Evolutionary conservation across 2,329 filamentous ascomycete species (phyloP), one percentile per base, ranked within the genome.

Genomic region (Penicillium sp.): DNA sequence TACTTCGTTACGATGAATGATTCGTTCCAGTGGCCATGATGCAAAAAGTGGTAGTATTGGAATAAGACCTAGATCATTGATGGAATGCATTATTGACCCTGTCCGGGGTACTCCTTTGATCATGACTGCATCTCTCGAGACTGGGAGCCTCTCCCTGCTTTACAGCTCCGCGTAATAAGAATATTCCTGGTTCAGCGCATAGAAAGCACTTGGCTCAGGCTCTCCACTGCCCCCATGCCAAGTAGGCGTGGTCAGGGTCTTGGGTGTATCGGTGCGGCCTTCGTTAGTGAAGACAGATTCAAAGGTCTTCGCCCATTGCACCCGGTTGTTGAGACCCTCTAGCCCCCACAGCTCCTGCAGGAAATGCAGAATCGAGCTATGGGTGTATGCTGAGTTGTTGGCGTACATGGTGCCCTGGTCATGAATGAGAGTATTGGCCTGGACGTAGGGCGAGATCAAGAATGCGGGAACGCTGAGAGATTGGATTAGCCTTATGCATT

Each of bases 261-360:
- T 40, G 13, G 57, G 57, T 1, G 54, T 56, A 32, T 67, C 57
- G 6, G 45, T 35, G 11, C 57, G 55, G 14, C 35, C 38, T 21
- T 38, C 28, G 11, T 33, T 29, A 5, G 48, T 43, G 33, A 68
- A 68, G 16, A 66, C 47, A 32, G 62, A 46, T 45, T 69, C 63
- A 36, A 69, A 69, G 0, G 64, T 68, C 53, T 67, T 65, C 27
- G 65, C 64, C 65, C 67, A 69, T 39, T 67, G 63, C 11, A 70
- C 65, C 2, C 67, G 59, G 37, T 68, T 68, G 44, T 69, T 68
- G 11, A 70, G 36, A 2, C 63, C 62, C 20, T 69, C 59, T 11
- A 70, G 48, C 0, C 47, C 57, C 65, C 67, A 69, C 8, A 70
- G 52, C 33, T 68, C 58, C 47, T 69, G 64, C 27, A 70, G 41